Conservation (phyloP, 768 basidiomycete genomes). For the Russula dissimulans region DNA sequence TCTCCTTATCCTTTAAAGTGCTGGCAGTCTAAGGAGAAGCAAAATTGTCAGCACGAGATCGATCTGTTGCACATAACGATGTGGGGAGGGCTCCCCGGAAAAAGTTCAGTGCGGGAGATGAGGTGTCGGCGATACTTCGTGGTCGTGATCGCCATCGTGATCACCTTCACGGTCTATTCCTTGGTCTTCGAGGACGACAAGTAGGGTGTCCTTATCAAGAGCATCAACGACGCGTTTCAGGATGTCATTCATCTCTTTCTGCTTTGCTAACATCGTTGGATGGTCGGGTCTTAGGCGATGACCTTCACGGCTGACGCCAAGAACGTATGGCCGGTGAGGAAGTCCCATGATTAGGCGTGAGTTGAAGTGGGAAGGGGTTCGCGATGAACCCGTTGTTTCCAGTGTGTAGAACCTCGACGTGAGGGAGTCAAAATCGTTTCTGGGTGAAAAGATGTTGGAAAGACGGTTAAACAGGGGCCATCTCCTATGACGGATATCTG, state of each 20-base stretch:
- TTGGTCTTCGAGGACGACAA: conserved; percentile 91
- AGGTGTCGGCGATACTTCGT: conserved; percentile 61
- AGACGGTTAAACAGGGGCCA: conserved; percentile 92
- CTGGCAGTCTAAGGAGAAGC: conserved; percentile 78
- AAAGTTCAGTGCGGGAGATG: conserved; percentile 49
- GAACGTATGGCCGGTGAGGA: conserved; percentile 79
- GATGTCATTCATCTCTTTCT: conserved; percentile 81
- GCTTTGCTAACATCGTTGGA: conserved; percentile 74
- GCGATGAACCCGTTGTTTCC: conserved; percentile 86
- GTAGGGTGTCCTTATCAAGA: conserved; percentile 79
- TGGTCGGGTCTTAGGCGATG: conserved; percentile 90
- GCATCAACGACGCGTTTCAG: conserved; percentile 60
- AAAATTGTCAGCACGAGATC: conserved; percentile 89
- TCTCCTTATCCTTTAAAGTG: conserved; percentile 98
- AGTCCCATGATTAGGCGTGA: conserved; percentile 56
- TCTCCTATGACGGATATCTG: conserved; percentile 90
- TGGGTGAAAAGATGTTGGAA: conserved; percentile 61
- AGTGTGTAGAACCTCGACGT: conserved; percentile 95
- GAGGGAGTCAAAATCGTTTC: conserved; percentile 90
- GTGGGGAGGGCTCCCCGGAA: conserved; percentile 44
- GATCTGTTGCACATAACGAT: conserved; percentile 80
- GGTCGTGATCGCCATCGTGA: conserved; percentile 83
- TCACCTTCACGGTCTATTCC: conserved; percentile 95
- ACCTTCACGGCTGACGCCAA: conserved; percentile 95
- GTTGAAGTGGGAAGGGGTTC: conserved; percentile 62